Evolutionary conservation across 306 rosid genomes (phyloP).

Genomic region (Fragaria iinumae): DNA sequence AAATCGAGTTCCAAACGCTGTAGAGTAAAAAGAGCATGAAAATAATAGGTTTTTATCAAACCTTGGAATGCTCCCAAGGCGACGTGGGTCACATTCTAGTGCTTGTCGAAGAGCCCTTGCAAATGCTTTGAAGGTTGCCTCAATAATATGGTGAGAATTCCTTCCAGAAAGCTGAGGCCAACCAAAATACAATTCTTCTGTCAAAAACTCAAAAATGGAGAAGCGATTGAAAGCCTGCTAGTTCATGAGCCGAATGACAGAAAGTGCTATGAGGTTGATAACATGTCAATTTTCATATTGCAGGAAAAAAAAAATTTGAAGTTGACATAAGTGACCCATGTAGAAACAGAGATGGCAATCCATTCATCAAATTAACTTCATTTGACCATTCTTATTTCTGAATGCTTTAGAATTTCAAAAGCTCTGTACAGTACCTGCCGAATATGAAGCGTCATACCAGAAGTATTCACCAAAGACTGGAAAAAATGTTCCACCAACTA

Average conservation of each 20-base stretch:
- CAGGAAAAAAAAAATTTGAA: neutral
- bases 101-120: slow-evolving; percentile 97
- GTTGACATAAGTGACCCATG: neutral
- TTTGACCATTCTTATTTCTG: neutral
- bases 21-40: neutral
- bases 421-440: slow-evolving; percentile 62
- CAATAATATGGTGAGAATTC: slow-evolving; percentile 94
- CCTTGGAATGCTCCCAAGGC: slow-evolving; percentile 84
- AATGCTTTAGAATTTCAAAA: slow-evolving; percentile 3
- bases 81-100: slow-evolving; percentile 76
- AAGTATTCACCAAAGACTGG: slow-evolving; percentile 92
- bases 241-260: neutral
- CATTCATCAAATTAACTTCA: neutral
- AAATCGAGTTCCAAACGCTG: slow-evolving; percentile 18
- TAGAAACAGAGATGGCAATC: neutral
- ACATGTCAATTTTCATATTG: neutral
- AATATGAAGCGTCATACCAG: slow-evolving; percentile 97
- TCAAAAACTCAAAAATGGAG: slow-evolving; percentile 20
- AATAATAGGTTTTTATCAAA: slow-evolving; percentile 30
- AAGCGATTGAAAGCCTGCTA: neutral
- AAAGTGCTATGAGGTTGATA: neutral
- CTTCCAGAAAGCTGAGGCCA: slow-evolving; percentile 71
- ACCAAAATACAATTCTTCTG: slow-evolving; percentile 19
- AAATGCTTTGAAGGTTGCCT: slow-evolving; percentile 97
- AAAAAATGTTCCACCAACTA: slow-evolving; percentile 97